Conservation (phyloP, 2,329 filamentous ascomycete genomes). For the Trichophyton simii region DNA sequence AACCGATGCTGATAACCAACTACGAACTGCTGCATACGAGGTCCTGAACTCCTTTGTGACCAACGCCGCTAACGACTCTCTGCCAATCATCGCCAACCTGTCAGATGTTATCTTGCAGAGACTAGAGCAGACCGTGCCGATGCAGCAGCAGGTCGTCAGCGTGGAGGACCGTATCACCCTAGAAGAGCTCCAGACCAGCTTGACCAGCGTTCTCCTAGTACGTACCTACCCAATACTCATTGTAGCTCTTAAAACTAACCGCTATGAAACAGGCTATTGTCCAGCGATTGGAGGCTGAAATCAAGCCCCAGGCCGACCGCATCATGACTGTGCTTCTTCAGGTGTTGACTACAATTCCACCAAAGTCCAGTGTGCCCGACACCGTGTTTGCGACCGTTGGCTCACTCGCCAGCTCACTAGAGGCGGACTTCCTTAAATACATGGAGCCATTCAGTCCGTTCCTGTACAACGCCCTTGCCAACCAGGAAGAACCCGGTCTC, state of each 20-base stretch:
- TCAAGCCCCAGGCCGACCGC: conserved; percentile 76
- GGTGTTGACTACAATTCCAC: conserved; percentile 61
- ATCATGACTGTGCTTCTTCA: conserved; percentile 86
- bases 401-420: conserved; percentile 78
- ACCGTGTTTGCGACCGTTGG: conserved; percentile 86
- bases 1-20: conserved; percentile 67
- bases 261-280: conserved; percentile 52
- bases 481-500: conserved; percentile 86
- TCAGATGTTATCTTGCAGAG: conserved; percentile 84
- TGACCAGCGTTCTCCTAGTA: conserved; percentile 73
- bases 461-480: conserved; percentile 84
- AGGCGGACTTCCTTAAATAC: conserved; percentile 90
- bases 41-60: conserved; percentile 90
- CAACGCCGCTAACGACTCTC: conserved; percentile 76
- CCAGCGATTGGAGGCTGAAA: conserved; percentile 78
- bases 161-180: conserved; percentile 92
- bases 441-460: conserved; percentile 92
- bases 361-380: conserved; percentile 89
- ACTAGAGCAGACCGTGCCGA: conserved; percentile 73
- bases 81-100: conserved; percentile 65
- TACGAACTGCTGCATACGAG: conserved; percentile 92
- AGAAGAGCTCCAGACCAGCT: conserved; percentile 94
- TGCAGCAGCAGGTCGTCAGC: conserved; percentile 89
- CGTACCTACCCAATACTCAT: conserved; percentile 11
- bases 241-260: neutral